Evolutionary conservation across 176 grass and related monocot genomes (phyloP), one percentile per base, ranked within the genome.

Genomic region (Urochloa ruziziensis): DNA sequence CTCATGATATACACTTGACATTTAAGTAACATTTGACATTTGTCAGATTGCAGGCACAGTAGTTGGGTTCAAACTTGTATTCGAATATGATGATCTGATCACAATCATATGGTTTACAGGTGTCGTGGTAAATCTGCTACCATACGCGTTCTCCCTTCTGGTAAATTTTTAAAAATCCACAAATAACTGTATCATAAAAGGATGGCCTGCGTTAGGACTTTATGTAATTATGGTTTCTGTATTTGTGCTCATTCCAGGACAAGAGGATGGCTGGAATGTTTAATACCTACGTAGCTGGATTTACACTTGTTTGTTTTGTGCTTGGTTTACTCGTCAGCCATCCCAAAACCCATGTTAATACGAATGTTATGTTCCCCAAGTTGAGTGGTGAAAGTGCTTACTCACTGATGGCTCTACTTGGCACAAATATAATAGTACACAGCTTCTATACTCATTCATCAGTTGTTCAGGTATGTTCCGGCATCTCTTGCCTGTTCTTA

Each of bases 381-480:
- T 71, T 97, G 74, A 94, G 88, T 75, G 92, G 88, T 42, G 95
- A 97, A 86, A 94, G 70, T 40, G 88, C 88, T 80, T 94, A 94
- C 80, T 93, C 90, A 18, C 48, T 97, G 53, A 97, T 94, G 92
- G 92, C 90, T 19, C 90, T 97, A 84, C 84, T 97, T 72, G 95
- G 95, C 3, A 32, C 86, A 69, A 97, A 97, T 78, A 8, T 97
- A 79, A 94, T 97, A 88, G 92, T 42, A 4, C 92, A 97, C 82
- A 97, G 89, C 78, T 90, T 97, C 74, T 97, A 94, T 71, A 81
- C 85, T 43, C 92, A 94, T 54, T 97, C 95, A 27, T 89, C 90
- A 77, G 75, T 93, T 85, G 95, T 97, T 39, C 86, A 91, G 79
- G 92, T 90, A 81, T 78, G 58, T 54, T 42, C 8, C 7, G 6